A percentile compares a stretch with the other conserved stretches of the same genome.
phyloP scores from a whole-genome alignment of 2,329 filamentous ascomycete species.

The Neonectria neomacrospora region DNA sequence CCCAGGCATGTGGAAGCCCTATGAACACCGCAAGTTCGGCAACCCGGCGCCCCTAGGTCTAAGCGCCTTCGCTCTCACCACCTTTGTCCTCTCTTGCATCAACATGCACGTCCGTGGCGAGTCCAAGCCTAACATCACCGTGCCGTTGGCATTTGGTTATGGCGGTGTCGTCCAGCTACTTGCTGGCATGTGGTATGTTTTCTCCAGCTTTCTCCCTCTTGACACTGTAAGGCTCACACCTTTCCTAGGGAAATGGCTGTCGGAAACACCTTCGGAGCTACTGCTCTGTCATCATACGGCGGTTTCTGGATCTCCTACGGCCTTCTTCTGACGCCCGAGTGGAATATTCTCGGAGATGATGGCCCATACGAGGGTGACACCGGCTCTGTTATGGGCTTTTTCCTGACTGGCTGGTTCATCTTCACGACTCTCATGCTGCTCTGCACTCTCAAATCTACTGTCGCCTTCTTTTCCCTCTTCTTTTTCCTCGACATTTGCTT shows the following conservation, averaged over 20 bases:
- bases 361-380: slow-evolving; percentile 59
- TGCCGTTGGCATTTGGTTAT: slow-evolving; percentile 77
- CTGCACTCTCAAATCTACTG: slow-evolving; percentile 79
- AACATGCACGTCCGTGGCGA: slow-evolving; percentile 75
- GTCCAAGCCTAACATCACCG: slow-evolving; percentile 70
- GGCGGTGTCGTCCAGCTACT: slow-evolving; percentile 79
- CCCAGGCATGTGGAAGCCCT: slow-evolving; percentile 72
- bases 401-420: slow-evolving; percentile 84
- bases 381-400: slow-evolving; percentile 75
- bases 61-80: slow-evolving; percentile 83
- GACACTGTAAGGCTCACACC: slow-evolving; percentile 16
- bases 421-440: slow-evolving; percentile 81
- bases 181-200: slow-evolving; percentile 84
- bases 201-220: not conserved
- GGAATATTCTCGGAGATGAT: slow-evolving; percentile 63
- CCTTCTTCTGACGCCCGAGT: slow-evolving; percentile 76
- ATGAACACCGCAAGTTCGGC: slow-evolving; percentile 76
- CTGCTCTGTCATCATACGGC: slow-evolving; percentile 82
- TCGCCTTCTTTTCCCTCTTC: slow-evolving; percentile 83
- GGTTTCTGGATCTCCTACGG: slow-evolving; percentile 85
- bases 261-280: slow-evolving; percentile 89
- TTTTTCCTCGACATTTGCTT: slow-evolving; percentile 81
- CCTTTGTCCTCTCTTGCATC: slow-evolving; percentile 80
- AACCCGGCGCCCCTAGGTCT: slow-evolving; percentile 84
- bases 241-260: slow-evolving; percentile 79